phyloP scores from a whole-genome alignment of 805 yeast genomes.

The Candida krabiensis region DNA sequence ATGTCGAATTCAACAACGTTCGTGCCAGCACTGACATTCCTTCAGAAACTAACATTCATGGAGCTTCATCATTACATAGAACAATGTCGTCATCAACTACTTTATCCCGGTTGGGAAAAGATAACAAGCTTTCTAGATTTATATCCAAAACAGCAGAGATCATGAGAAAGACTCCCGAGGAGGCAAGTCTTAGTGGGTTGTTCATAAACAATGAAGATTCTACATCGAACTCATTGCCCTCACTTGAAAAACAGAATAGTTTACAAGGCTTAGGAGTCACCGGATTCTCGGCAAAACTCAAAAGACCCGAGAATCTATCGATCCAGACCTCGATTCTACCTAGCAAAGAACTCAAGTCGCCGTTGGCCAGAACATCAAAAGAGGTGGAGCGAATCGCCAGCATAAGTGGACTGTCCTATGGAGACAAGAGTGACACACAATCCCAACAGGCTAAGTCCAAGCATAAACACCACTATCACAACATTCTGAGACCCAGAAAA shows the following conservation, averaged over 20 bases:
- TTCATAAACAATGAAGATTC: slow-evolving; percentile 1
- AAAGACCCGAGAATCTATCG: slow-evolving; percentile 27
- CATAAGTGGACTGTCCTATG: slow-evolving; percentile 14
- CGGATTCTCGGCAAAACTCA: slow-evolving; percentile 23
- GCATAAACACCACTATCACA: slow-evolving; percentile 31
- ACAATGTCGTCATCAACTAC: slow-evolving; percentile 24
- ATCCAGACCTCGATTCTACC: slow-evolving; percentile 29
- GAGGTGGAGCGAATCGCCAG: slow-evolving; percentile 33
- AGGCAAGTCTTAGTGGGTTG: slow-evolving; percentile 2
- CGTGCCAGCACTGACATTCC: slow-evolving; percentile 17
- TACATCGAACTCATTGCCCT: slow-evolving; percentile 6
- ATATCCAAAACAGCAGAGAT: slow-evolving; percentile 22
- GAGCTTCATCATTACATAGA: slow-evolving; percentile 14
- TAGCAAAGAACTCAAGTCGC: slow-evolving; percentile 30
- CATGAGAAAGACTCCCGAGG: slow-evolving; percentile 21
- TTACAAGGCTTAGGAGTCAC: slow-evolving; percentile 5
- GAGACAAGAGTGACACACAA: slow-evolving; percentile 7
- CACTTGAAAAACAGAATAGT: slow-evolving; percentile 8
- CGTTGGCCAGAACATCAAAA: slow-evolving; percentile 30
- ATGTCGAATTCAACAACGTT: slow-evolving; percentile 36
- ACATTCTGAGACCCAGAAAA: slow-evolving; percentile 29
- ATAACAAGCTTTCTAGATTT: slow-evolving; percentile 24
- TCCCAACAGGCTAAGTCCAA: slow-evolving; percentile 20
- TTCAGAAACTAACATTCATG: slow-evolving; percentile 2
- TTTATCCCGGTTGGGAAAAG: slow-evolving; percentile 21